Percentiles rank a stretch among this genome's conserved stretches.
Conservation (phyloP, 2,329 filamentous ascomycete species). For the Aureobasidium vineae region DNA sequence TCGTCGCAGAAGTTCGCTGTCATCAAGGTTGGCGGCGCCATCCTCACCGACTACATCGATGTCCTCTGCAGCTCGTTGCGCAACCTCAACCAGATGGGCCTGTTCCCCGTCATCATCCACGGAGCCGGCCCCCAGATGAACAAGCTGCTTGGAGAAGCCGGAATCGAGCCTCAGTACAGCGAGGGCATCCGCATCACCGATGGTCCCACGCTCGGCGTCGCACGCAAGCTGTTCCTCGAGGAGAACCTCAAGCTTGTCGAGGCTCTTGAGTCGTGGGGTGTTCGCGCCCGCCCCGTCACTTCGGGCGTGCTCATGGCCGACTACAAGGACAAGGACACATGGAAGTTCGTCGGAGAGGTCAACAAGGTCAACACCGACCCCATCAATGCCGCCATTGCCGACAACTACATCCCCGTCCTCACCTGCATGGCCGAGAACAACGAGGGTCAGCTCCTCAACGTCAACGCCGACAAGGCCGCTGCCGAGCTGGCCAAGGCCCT, state of each 20-base stretch:
- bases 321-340: constrained; percentile 95
- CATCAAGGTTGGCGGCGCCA: constrained; percentile 96
- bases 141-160: constrained; percentile 81
- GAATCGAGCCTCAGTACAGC: constrained; percentile 92
- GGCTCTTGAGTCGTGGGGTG: constrained; percentile 83
- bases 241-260: constrained; percentile 93
- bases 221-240: constrained; percentile 87
- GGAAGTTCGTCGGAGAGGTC: constrained; percentile 93
- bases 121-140: constrained; percentile 95
- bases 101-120: constrained; percentile 94
- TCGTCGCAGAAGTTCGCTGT: constrained; percentile 97
- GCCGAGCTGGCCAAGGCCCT: constrained; percentile 86
- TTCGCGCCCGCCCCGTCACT: constrained; percentile 83
- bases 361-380: constrained; percentile 85
- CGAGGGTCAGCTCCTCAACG: constrained; percentile 90
- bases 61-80: constrained; percentile 85
- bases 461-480: constrained; percentile 95
- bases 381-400: constrained; percentile 86
- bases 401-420: constrained; percentile 87
- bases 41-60: constrained; percentile 90
- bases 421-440: constrained; percentile 94
- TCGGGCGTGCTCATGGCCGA: constrained; percentile 88
- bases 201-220: constrained; percentile 87
- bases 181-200: constrained; percentile 96
- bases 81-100: constrained; percentile 89